Base-by-base conservation (phyloP, 805 yeast genomes). In the Saccharomycopsis amapae region DNA sequence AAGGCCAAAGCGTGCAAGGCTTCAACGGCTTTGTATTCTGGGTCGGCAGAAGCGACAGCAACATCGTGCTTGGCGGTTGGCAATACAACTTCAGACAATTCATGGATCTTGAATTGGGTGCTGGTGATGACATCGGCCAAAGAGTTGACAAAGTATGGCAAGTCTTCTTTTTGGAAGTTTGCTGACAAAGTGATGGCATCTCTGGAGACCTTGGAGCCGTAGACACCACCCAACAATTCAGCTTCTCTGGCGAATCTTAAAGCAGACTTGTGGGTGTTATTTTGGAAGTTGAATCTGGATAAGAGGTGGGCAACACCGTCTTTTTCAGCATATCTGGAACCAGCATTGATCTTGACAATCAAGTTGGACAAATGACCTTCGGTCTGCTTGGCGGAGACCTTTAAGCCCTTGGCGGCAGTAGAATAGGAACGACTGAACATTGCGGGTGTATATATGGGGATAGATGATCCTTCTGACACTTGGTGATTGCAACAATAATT, bases 221-320 rank as follows among this genome's bases (percentile, higher is more conserved):
- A 76, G 50, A 66, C 67, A 62, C 96, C 97, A 56, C 98, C 97
- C 55, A 90, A 73, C 55, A 93, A 77, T 71, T 90, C 98, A 42
- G 89, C 71, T 71, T 93, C 98, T 69, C 98, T 85, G 61, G 88
- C 84, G 60, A 89, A 73, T 72, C 97, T 85, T 63, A 93, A 75
- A 20, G 93, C 96, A 17, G 96, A 83, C 66, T 87, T 86, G 57
- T 78, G 65, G 52, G 73, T 72, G 47, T 96, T 87, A 74, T 84
- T 81, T 62, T 83, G 78, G 73, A 83, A 93, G 58, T 81, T 82
- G 66, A 79, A 88, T 66, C 87, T 78, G 60, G 90, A 77, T 60
- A 89, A 74, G 54, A 88, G 68, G 66, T 90, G 97, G 38, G 97
- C 73, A 55, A 83, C 68, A 68, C 97, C 98, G 46, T 89, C 81